These are phyloP conservation scores for Mycena chlorophos DNA, from an alignment of 768 basidiomycete genomes.

Conservation along the genomic window DNA sequence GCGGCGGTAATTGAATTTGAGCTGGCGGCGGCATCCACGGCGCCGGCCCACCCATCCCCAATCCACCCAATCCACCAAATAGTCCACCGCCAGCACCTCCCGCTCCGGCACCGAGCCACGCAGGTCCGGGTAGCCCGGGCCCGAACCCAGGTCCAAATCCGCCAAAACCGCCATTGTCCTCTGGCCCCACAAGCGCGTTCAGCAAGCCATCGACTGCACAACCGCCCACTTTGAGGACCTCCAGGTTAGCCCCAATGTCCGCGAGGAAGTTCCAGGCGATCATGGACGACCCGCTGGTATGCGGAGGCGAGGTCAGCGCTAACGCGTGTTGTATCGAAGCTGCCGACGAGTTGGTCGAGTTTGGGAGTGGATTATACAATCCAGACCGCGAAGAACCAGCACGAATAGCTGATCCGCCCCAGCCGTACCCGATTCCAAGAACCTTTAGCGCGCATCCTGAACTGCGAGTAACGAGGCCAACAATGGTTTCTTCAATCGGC, in stretches of 20 bases:
- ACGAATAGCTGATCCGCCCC: constrained; percentile 18
- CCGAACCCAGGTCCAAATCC: constrained; percentile 2
- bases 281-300: constrained; percentile 51
- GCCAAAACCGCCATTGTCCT: constrained; percentile 45
- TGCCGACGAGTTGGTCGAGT: neutral
- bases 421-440: constrained; percentile 64
- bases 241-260: constrained; percentile 54
- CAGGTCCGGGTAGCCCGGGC: neutral
- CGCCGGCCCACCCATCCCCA: neutral
- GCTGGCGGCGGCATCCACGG: neutral
- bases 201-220: constrained; percentile 67
- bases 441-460: constrained; percentile 53
- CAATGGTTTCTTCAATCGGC: constrained; percentile 70
- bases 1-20: neutral
- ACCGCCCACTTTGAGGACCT: constrained; percentile 62
- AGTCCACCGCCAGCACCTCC: neutral
- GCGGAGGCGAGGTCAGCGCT: constrained; percentile 47
- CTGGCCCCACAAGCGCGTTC: constrained; percentile 54
- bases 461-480: constrained; percentile 60
- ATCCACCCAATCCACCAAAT: neutral
- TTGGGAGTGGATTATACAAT: neutral
- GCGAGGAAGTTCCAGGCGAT: constrained; percentile 66
- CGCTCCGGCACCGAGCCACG: neutral
- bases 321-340: constrained; percentile 16
- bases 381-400: neutral